Percentiles rank a stretch among this genome's conserved stretches.
These are phyloP conservation scores for Yarrowia galli DNA, from an alignment of 1,139 yeast species.

Conservation along the genomic window DNA sequence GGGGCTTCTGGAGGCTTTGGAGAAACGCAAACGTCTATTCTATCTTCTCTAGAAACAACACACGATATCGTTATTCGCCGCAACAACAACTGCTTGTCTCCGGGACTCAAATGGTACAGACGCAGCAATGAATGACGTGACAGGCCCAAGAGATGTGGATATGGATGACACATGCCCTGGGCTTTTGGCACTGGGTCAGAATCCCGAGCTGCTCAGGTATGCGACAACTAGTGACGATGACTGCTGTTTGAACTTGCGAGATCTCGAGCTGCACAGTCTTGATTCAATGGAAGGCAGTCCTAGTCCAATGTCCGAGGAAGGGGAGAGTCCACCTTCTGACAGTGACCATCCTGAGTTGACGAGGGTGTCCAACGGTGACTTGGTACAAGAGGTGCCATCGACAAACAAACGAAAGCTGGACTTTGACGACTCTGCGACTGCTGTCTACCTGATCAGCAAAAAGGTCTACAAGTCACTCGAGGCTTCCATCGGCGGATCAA, in stretches of 20 bases:
- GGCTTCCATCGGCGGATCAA: too few relatives aligned
- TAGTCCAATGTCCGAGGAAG: neutral
- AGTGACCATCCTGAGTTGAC: too few relatives aligned
- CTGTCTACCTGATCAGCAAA: too few relatives aligned
- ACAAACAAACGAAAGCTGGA: too few relatives aligned
- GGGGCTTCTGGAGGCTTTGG: neutral
- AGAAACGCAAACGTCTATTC: neutral
- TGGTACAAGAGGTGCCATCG: too few relatives aligned
- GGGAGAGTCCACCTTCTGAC: too few relatives aligned
- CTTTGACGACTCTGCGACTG: too few relatives aligned
- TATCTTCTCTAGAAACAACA: neutral
- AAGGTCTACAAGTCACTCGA: neutral
- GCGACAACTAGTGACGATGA: neutral
- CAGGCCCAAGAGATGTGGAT: too few relatives aligned
- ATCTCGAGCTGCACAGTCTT: neutral
- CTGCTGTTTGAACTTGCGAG: too few relatives aligned
- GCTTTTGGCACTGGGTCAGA: neutral
- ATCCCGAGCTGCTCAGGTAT: neutral
- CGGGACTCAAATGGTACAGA: neutral
- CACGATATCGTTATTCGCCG: neutral
- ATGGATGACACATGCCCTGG: neutral
- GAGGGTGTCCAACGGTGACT: too few relatives aligned
- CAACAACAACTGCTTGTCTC: neutral
- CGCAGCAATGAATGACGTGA: neutral
- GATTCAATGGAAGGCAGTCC: neutral